These are phyloP conservation scores for Pleurozium schreberi DNA, from an alignment of 225 moss, liverwort and hornwort species.

Conservation along the genomic window DNA sequence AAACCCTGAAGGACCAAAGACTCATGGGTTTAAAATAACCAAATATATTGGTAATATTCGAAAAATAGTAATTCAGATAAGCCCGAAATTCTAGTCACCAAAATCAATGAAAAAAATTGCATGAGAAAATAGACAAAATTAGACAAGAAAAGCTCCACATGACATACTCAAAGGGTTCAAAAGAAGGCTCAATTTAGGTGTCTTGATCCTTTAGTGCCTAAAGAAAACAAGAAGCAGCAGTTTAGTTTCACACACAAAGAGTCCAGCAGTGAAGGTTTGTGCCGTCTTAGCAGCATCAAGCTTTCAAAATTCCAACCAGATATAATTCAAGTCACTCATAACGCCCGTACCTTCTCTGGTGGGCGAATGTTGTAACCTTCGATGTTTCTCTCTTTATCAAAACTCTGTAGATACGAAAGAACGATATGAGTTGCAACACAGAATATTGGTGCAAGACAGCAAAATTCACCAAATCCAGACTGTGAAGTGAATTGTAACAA, in stretches of 20 bases:
- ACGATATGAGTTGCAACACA: background rate
- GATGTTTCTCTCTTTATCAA: constrained; percentile 81
- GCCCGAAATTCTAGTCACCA: background rate
- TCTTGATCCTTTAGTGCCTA: background rate
- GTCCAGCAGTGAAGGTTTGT: background rate
- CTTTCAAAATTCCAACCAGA: background rate
- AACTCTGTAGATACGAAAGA: constrained; percentile 46
- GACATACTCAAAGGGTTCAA: background rate
- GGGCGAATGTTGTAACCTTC: constrained; percentile 76
- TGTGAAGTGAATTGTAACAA: background rate
- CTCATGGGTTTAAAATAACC: background rate
- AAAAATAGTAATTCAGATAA: background rate
- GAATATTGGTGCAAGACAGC: background rate
- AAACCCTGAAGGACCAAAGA: background rate
- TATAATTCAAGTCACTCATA: background rate
- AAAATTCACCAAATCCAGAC: background rate
- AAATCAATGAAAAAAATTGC: background rate
- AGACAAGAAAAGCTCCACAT: background rate
- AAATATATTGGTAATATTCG: background rate
- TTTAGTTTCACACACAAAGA: background rate
- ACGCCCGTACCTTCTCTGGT: constrained; percentile 48
- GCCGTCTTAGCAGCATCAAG: background rate
- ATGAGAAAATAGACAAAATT: background rate
- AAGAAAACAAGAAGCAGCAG: background rate
- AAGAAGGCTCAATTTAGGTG: background rate